Base-by-base conservation (phyloP, 768 basidiomycete genomes). In the Cystobasidium ongulense region DNA sequence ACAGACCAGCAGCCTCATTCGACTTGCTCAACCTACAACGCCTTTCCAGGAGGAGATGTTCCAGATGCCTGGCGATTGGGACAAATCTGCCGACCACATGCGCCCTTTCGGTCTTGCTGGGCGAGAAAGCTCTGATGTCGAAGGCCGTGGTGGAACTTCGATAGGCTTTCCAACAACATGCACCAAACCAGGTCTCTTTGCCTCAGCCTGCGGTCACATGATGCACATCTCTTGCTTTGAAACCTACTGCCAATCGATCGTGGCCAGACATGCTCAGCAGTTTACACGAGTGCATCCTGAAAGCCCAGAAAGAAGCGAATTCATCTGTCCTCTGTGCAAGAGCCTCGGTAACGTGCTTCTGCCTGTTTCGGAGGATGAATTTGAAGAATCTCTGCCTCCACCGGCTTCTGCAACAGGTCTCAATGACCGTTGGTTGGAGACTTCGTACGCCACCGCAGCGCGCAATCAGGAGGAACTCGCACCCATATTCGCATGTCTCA, bases 141-240 rank as follows among this genome's bases (percentile, higher is more conserved):
- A 62, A 23, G 70, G 54, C 15, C 13, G 59, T 13, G 54, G 59
- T 2, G 70, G 70, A 27, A 59, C 70, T 2, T 59, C 59, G 17
- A n/a, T 62, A 1, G 76, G 77, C 38, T 78, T 78, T 74, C 75
- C 78, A 3, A 50, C 46, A 3, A 67, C 64, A 33, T 27, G n/a
- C 31, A 63, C 46, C 15, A 70, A 72, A 27, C 38, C 59, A 7
- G 78, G 78, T 17, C 83, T 97, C 15, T 85, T 93, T 79, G 83
- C 88, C 11, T 92, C 93, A 0, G 88, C 92, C 43, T 98, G 95
- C 81, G 92, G 89, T 36, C 96, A 98, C 80, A 87, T 94, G 85
- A 98, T 99, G 93, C 96, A 99, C 82, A 82, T 94, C 75, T 87
- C 89, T 50, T 98, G 96, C 81, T 95, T 97, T 84, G 88, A 89